Percentiles rank a stretch among this genome's conserved stretches.
phyloP scores from a whole-genome alignment of 1,139 yeast species.

The Sugiyamaella neomexicana region DNA sequence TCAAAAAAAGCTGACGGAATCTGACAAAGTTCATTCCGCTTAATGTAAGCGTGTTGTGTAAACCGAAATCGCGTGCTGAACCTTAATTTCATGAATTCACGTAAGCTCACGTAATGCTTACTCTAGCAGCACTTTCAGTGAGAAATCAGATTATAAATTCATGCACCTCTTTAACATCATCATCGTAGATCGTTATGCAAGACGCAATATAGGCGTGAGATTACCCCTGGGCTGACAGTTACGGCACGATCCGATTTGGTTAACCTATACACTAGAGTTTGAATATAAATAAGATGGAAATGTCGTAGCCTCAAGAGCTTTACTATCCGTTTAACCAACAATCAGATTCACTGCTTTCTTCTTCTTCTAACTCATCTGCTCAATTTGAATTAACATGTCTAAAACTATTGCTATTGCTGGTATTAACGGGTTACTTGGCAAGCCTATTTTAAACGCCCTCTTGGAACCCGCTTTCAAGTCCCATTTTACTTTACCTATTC shows the following conservation, averaged over 20 bases:
- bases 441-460: constrained; percentile 49
- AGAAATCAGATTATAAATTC: neutral
- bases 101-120: neutral
- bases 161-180: neutral
- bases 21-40: too few species aligned
- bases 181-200: neutral
- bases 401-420: constrained; percentile 53
- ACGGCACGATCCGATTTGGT: neutral
- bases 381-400: constrained; percentile 1
- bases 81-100: neutral
- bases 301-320: neutral
- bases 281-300: too few species aligned
- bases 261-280: neutral
- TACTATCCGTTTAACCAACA: neutral
- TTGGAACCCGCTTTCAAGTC: constrained; percentile 45
- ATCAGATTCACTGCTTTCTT: too few species aligned
- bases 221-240: neutral
- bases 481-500: constrained; percentile 51
- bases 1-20: too few species aligned
- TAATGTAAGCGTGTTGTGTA: too few species aligned
- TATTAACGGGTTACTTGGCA: constrained; percentile 53
- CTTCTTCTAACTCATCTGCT: neutral
- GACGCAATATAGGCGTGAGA: neutral
- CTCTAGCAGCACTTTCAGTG: neutral
- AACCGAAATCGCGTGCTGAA: neutral